Percentiles rank a stretch among this genome's conserved stretches.
Conservation (phyloP, 768 basidiomycete genomes). For the Suillus subalutaceus region DNA sequence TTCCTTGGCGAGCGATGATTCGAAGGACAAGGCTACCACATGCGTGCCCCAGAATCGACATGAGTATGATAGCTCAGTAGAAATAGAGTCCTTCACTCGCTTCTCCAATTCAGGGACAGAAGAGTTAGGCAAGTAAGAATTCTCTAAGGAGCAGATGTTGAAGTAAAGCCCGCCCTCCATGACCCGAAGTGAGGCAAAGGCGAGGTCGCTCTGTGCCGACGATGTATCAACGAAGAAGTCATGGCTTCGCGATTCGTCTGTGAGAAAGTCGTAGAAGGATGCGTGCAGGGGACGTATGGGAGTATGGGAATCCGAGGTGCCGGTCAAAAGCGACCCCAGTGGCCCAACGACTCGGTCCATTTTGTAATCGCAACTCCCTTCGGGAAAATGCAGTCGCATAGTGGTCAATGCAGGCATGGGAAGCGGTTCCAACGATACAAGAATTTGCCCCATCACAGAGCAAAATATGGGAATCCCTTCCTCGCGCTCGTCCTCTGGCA, state of each 20-base stretch:
- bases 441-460: constrained; percentile 5
- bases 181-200: constrained; percentile 23
- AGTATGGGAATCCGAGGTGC: background rate
- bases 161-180: constrained; percentile 28
- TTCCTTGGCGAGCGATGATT: constrained; percentile 10
- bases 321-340: constrained; percentile 10
- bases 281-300: constrained; percentile 24
- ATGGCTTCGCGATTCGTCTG: constrained; percentile 11
- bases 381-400: background rate
- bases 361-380: constrained; percentile 25
- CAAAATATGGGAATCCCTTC: constrained; percentile 4
- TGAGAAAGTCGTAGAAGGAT: constrained; percentile 32
- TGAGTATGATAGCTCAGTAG: constrained; percentile 30
- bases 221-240: constrained; percentile 15
- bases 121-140: constrained; percentile 28
- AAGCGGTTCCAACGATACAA: constrained; percentile 10
- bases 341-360: background rate
- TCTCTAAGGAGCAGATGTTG: constrained; percentile 18
- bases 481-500: background rate
- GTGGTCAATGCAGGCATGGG: background rate
- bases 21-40: constrained; percentile 12
- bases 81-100: constrained; percentile 23
- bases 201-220: background rate
- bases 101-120: constrained; percentile 19
- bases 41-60: constrained; percentile 37